A percentile compares a stretch with the other conserved stretches of the same genome.
Evolutionary conservation across 176 grass and related monocot genomes (phyloP).

Genomic region (Ampelocalamus luodianensis): DNA sequence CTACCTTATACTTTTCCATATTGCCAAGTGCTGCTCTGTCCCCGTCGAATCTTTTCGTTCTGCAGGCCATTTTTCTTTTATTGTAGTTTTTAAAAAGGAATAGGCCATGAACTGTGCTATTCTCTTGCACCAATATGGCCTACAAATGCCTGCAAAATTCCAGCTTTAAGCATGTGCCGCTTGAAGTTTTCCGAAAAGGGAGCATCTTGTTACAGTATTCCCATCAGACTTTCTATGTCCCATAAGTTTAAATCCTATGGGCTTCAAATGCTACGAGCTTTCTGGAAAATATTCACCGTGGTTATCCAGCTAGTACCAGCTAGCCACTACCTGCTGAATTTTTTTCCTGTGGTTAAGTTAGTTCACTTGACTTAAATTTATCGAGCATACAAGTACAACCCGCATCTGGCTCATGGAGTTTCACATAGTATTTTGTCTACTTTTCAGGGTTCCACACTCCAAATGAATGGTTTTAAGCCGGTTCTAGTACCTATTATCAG

Average conservation of each 20-base stretch:
- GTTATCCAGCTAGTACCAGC: neutral
- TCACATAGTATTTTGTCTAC: slow-evolving; percentile 12
- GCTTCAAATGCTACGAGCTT: slow-evolving; percentile 16
- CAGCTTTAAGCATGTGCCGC: slow-evolving; percentile 9
- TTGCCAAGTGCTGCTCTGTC: slow-evolving; percentile 9
- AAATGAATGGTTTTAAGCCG: slow-evolving; percentile 23
- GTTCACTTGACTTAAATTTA: neutral
- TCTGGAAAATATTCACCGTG: neutral
- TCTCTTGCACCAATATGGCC: slow-evolving; percentile 15
- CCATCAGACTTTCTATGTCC: slow-evolving; percentile 6
- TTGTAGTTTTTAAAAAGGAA: slow-evolving; percentile 25
- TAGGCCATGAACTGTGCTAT: neutral
- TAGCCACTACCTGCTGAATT: neutral
- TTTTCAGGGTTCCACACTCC: slow-evolving; percentile 36
- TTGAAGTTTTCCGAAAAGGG: neutral
- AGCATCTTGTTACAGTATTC: slow-evolving; percentile 29
- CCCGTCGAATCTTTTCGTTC: slow-evolving; percentile 27
- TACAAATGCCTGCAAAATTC: slow-evolving; percentile 14
- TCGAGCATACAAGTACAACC: neutral
- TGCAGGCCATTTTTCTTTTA: neutral
- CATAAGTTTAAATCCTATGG: neutral
- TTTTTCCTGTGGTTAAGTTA: slow-evolving; percentile 6
- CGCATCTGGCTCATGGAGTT: slow-evolving; percentile 12
- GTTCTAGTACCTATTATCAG: slow-evolving; percentile 7
- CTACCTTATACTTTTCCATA: slow-evolving; percentile 30